These are phyloP conservation scores for Blastocladiella emersonii DNA, from an alignment of 371 early-diverging fungal genomes.

Conservation along the genomic window DNA sequence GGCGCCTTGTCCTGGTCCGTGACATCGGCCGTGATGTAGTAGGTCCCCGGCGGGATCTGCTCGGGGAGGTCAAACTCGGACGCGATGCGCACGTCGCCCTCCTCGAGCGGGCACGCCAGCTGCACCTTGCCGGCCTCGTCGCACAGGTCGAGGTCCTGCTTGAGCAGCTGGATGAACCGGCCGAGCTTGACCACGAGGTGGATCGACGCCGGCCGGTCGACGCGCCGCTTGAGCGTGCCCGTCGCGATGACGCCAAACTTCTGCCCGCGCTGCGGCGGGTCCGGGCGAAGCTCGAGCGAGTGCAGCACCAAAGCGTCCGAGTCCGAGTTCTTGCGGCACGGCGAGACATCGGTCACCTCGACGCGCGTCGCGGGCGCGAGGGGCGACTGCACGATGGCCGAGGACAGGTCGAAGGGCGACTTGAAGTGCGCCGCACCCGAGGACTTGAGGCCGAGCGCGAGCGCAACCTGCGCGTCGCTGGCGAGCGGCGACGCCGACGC, in stretches of 20 bases:
- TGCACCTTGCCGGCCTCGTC: not conserved
- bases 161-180: constrained; percentile 5
- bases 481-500: not conserved
- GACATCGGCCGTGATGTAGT: not conserved
- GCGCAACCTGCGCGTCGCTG: not conserved
- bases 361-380: too few relatives aligned
- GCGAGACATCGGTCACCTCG: not conserved
- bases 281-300: not conserved
- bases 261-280: not conserved
- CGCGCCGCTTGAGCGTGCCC: not conserved
- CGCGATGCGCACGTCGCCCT: not conserved
- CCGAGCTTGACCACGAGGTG: constrained; percentile 4
- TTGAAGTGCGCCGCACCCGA: not conserved
- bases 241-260: not conserved
- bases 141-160: constrained; percentile 2
- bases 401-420: too few relatives aligned
- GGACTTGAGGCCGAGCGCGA: not conserved
- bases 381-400: too few relatives aligned
- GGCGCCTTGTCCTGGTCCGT: not conserved
- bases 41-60: constrained; percentile 1
- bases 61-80: not conserved
- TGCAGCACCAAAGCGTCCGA: not conserved
- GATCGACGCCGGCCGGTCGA: not conserved
- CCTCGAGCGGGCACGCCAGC: not conserved
- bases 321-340: not conserved